phyloP scores from a whole-genome alignment of 768 basidiomycete genomes.

The Cubamyces lactineus region DNA sequence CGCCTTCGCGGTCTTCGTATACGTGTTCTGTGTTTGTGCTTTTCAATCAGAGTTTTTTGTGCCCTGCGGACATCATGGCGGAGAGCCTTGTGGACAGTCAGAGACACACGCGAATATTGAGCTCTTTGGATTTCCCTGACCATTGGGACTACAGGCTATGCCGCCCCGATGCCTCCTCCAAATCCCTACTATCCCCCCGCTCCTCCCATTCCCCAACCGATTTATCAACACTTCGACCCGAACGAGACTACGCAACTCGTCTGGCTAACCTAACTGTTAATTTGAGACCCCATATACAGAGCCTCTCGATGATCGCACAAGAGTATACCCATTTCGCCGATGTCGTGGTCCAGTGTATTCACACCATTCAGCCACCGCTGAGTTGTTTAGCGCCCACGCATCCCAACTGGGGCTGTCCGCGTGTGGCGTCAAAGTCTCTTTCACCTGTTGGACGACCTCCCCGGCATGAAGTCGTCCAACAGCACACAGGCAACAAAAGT shows the following conservation, averaged over 20 bases:
- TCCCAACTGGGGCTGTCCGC: too few species aligned
- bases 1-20: too few species aligned
- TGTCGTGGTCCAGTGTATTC: slow-evolving; percentile 78
- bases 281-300: slow-evolving; percentile 92
- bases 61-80: too few species aligned
- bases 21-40: too few species aligned
- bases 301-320: slow-evolving; percentile 89
- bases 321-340: slow-evolving; percentile 79
- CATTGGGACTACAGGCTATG: slow-evolving; percentile 38
- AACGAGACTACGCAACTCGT: slow-evolving; percentile 73
- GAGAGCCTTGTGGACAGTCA: too few species aligned
- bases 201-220: slow-evolving; percentile 48
- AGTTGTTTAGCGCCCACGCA: too few species aligned
- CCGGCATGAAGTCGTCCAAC: too few species aligned
- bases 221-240: slow-evolving; percentile 58
- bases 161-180: slow-evolving; percentile 35
- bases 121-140: slow-evolving; percentile 11
- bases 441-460: too few species aligned
- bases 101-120: slow-evolving; percentile 21
- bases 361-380: too few species aligned
- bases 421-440: too few species aligned
- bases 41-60: too few species aligned
- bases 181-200: slow-evolving; percentile 48
- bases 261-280: slow-evolving; percentile 89
- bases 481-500: too few species aligned